Conservation (phyloP, 1,284 basidiomycete species). For the Cystobasidium sp. region DNA sequence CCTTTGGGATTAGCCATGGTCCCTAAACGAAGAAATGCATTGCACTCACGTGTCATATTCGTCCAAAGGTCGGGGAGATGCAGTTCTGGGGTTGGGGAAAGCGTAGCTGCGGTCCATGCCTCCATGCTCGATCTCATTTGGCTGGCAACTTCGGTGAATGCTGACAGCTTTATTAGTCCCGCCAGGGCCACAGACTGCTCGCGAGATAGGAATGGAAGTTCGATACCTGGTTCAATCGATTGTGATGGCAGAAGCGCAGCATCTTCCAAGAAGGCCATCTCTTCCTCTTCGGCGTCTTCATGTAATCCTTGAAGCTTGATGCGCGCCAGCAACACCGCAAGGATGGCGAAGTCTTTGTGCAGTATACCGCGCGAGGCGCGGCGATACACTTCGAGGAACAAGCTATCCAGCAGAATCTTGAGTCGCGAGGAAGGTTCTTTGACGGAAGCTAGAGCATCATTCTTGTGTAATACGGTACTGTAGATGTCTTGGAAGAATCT, state of each 20-base stretch:
- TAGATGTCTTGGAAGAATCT: constrained; percentile 98
- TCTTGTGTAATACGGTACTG: constrained; percentile 88
- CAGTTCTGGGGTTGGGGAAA: constrained; percentile 72
- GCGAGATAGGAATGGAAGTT: constrained; percentile 7
- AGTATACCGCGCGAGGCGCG: constrained; percentile 89
- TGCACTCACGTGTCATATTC: constrained; percentile 43
- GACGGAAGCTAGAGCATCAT: constrained; percentile 81
- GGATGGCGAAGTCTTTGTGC: constrained; percentile 87
- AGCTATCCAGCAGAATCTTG: constrained; percentile 81
- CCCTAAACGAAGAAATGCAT: too few relatives aligned
- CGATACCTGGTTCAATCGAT: not conserved
- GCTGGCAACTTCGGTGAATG: constrained; percentile 76
- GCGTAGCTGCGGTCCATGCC: constrained; percentile 78
- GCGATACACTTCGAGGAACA: constrained; percentile 88
- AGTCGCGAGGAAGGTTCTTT: constrained; percentile 75
- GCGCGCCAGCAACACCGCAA: constrained; percentile 87
- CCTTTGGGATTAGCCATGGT: not conserved
- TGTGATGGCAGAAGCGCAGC: constrained; percentile 57
- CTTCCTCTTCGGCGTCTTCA: constrained; percentile 70
- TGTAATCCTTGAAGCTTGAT: constrained; percentile 77
- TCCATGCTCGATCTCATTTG: constrained; percentile 69
- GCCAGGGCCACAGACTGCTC: constrained; percentile 67
- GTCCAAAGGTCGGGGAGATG: constrained; percentile 62
- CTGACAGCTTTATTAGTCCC: constrained; percentile 57
- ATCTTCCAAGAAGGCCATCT: constrained; percentile 88